Conservation (phyloP, 148 eudicot species). For the Mesembryanthemum crystallinum region DNA sequence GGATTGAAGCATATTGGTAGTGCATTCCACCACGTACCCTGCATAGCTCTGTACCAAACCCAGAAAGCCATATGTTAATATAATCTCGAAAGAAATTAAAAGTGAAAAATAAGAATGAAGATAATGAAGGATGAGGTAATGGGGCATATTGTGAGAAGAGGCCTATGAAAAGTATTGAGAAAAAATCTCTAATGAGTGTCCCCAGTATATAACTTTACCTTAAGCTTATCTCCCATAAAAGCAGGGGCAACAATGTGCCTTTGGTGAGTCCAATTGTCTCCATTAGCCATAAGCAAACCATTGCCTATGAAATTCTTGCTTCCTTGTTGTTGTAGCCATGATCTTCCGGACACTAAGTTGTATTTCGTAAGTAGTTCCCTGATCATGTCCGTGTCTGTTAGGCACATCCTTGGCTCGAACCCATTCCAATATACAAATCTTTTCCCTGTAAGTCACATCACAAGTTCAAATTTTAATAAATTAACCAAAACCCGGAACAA, state of each 20-base stretch:
- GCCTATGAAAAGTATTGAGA: neutral
- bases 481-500: no score
- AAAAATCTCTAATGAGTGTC: no score
- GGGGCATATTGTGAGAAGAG: neutral
- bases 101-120: neutral
- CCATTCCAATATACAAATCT: conserved; percentile 89
- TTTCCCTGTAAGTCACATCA: conserved; percentile 53
- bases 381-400: conserved; percentile 70
- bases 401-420: conserved; percentile 81
- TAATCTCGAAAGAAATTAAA: neutral
- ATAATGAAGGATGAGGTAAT: neutral
- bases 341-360: conserved; percentile 63
- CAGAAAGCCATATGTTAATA: neutral
- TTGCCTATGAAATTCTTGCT: conserved; percentile 76
- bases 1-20: conserved; percentile 53
- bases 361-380: conserved; percentile 68
- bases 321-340: conserved; percentile 90
- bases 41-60: conserved; percentile 59
- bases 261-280: conserved; percentile 83
- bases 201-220: conserved; percentile 38
- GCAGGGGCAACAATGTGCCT: conserved; percentile 90
- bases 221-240: conserved; percentile 81
- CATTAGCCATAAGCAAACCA: conserved; percentile 90
- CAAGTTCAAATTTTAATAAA: neutral
- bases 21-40: conserved; percentile 79